Percentiles rank a stretch among this genome's conserved stretches.
Conservation (phyloP, 306 rosid genomes). For the Pueraria montana region DNA sequence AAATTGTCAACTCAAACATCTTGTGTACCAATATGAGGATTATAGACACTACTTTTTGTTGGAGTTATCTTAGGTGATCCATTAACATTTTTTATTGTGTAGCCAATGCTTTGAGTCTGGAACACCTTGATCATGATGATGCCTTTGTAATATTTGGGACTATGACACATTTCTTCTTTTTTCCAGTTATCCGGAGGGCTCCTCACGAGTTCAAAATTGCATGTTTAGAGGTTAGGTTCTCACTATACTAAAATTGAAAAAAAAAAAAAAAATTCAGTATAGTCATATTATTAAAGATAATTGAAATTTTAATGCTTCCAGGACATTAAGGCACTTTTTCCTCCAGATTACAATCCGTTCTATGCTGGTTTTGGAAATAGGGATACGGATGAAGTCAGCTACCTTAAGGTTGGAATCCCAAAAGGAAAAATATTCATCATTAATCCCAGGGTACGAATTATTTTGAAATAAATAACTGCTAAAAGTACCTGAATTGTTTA, state of each 20-base stretch:
- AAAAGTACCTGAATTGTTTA: constrained; percentile 21
- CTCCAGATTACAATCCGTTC: constrained; percentile 91
- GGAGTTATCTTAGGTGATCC: neutral
- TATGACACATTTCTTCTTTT: constrained; percentile 40
- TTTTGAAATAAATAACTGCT: constrained; percentile 8
- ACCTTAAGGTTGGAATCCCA: constrained; percentile 92
- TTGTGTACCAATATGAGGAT: neutral
- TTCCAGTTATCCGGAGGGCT: constrained; percentile 91
- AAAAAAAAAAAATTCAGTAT: constrained; percentile 17
- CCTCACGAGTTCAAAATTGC: constrained; percentile 98
- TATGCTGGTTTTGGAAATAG: constrained; percentile 99
- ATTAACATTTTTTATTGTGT: neutral
- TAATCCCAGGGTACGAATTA: constrained; percentile 81
- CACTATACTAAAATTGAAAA: constrained; percentile 35
- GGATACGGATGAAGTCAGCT: constrained; percentile 93
- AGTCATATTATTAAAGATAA: constrained; percentile 34
- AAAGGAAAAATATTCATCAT: constrained; percentile 87
- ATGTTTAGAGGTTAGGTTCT: constrained; percentile 87
- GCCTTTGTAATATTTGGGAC: constrained; percentile 28
- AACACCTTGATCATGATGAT: neutral
- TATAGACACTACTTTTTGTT: neutral
- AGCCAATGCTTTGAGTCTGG: neutral
- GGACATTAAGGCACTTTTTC: constrained; percentile 89
- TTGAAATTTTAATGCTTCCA: constrained; percentile 52
- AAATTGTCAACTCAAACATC: neutral